Base-by-base conservation (phyloP, 345 rosid species). In the Pugionium dolabratum region DNA sequence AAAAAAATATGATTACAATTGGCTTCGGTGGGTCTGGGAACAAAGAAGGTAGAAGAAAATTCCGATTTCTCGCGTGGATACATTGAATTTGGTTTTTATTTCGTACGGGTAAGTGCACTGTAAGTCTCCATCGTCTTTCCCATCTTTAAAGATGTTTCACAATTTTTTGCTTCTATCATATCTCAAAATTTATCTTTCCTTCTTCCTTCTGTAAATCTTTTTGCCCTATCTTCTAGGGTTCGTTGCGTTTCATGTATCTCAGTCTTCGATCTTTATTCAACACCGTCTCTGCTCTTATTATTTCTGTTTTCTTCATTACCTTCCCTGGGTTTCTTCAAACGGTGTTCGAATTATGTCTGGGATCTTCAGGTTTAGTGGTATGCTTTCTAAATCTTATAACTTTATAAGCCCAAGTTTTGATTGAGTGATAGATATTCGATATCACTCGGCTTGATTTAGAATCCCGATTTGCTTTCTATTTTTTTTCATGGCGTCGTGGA, bases 181-280 rank as follows among this genome's bases (percentile, higher is more conserved):
- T 49, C 76, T 42, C 64, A 41, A 29, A 47, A 1, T 26, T 52
- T 34, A 34, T 9, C 6, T 46, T 5, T 26, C n/a, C 32, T 18
- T 64, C 25, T 47, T 50, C 41, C 50, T 37, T 35, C 67, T 58
- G 45, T 44, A 33, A 18, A 31, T 37, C 35, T 90, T 90, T 91
- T 89, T 84, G 80, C 99, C 99, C 98, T 87, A 80, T 82, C 66
- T 67, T 50, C 66, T 87, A 86, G 95, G 98, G 98, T 70, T 82
- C 71, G 30, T 70, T 31, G 46, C 69, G 37, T 73, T 83, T 82
- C 80, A 94, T 92, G 95, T 80, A 75, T 59, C 53, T 78, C 1
- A 4, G 74, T 67, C 73, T 63, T 70, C 56, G 5, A 51, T 57
- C 29, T 34, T 40, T 68, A 5, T 45, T 35, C 66, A 10, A 40